These are phyloP conservation scores for Coniochaeta hoffmannii DNA, from an alignment of 2,329 filamentous ascomycete species.

Conservation along the genomic window DNA sequence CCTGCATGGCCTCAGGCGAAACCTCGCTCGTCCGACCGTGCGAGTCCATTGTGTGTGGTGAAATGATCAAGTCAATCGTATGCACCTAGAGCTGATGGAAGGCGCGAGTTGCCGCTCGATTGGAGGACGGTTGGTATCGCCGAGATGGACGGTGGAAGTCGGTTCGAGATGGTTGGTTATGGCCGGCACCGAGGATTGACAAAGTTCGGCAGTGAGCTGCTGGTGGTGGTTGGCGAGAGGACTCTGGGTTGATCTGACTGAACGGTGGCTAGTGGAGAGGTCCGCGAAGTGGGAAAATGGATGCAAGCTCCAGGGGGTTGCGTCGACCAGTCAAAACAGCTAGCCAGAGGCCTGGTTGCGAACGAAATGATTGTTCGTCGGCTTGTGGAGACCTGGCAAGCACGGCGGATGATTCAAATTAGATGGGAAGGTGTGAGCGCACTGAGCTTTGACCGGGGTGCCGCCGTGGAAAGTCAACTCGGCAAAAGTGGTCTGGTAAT, in stretches of 20 bases:
- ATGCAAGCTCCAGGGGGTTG: slow-evolving; percentile 21
- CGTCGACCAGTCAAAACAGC: slow-evolving; percentile 11
- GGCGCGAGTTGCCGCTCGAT: not conserved
- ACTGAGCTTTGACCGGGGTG: not conserved
- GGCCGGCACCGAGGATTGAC: not conserved
- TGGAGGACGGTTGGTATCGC: not conserved
- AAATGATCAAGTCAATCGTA: slow-evolving; percentile 3
- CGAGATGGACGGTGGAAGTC: not conserved
- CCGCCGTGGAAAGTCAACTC: not conserved
- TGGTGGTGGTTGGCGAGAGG: not conserved
- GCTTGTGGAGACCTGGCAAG: slow-evolving; percentile 15
- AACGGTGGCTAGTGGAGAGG: slow-evolving; percentile 5
- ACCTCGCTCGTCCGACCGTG: slow-evolving; percentile 51
- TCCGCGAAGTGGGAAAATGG: slow-evolving; percentile 15
- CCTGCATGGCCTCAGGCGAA: slow-evolving; percentile 77
- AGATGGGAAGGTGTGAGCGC: not conserved
- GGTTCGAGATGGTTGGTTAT: not conserved
- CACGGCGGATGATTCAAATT: not conserved
- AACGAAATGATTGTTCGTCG: slow-evolving; percentile 18
- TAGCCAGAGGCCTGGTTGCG: slow-evolving; percentile 15
- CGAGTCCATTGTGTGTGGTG: slow-evolving; percentile 47
- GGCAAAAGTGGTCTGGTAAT: not conserved
- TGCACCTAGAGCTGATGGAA: not conserved
- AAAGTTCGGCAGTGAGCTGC: slow-evolving; percentile 1
- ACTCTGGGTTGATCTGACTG: not conserved